Conservation (phyloP, 768 basidiomycete species). For the Lentinula detonsa region DNA sequence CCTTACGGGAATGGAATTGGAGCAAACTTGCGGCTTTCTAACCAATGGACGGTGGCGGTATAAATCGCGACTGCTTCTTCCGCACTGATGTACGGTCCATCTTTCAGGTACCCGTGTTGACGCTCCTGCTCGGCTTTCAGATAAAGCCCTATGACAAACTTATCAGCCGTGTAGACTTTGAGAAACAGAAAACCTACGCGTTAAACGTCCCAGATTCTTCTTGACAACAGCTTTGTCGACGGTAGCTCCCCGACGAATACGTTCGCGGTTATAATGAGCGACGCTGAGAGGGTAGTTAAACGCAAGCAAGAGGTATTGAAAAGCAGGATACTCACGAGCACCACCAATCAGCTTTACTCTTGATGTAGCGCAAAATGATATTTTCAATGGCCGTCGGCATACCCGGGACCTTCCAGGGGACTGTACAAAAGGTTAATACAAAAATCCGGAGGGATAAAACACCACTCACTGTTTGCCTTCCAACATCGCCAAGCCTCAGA, state of each 20-base stretch:
- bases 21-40: slow-evolving; percentile 95
- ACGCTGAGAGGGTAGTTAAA: slow-evolving; percentile 40
- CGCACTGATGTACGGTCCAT: slow-evolving; percentile 97
- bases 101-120: slow-evolving; percentile 97
- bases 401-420: slow-evolving; percentile 99
- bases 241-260: slow-evolving; percentile 94
- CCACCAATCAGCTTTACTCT: slow-evolving; percentile 99
- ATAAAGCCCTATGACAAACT: slow-evolving; percentile 56
- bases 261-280: slow-evolving; percentile 96
- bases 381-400: slow-evolving; percentile 99
- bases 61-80: slow-evolving; percentile 99
- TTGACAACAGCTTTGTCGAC: slow-evolving; percentile 99
- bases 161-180: no score
- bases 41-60: slow-evolving; percentile 97
- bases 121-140: slow-evolving; percentile 98
- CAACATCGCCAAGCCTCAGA: slow-evolving; percentile 99
- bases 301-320: not conserved
- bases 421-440: slow-evolving; percentile 25
- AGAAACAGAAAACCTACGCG: slow-evolving; percentile 48
- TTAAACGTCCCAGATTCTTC: slow-evolving; percentile 97
- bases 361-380: slow-evolving; percentile 97
- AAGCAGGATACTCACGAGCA: slow-evolving; percentile 53
- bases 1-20: slow-evolving; percentile 96
- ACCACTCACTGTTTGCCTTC: slow-evolving; percentile 79
- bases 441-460: not conserved